Percentiles rank a stretch among this genome's conserved stretches.
These are phyloP conservation scores for Trifolium pratense DNA, from an alignment of 306 rosid genomes.

Conservation along the genomic window DNA sequence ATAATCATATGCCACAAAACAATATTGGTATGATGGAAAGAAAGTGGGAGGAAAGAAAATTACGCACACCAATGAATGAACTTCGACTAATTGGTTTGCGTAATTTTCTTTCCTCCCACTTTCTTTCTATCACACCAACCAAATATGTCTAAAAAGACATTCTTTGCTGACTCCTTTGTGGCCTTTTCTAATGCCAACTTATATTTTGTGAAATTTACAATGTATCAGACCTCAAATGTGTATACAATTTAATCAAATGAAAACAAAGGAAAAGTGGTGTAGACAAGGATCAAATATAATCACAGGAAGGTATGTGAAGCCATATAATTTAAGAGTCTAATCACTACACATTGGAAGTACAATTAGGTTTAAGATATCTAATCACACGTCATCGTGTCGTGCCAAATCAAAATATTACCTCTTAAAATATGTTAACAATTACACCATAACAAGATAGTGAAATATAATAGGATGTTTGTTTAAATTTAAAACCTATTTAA, in stretches of 20 bases:
- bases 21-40: too few relatives aligned
- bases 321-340: neutral
- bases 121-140: too few relatives aligned
- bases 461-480: neutral
- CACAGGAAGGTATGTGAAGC: neutral
- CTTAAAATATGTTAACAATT: neutral
- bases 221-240: slow-evolving; percentile 12
- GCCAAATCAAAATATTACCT: neutral
- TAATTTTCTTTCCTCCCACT: too few relatives aligned
- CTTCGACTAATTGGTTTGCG: too few relatives aligned
- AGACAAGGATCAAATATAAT: slow-evolving; percentile 13
- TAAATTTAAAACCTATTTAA: slow-evolving; percentile 9
- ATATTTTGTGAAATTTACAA: slow-evolving; percentile 16
- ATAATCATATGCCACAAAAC: slow-evolving; percentile 19
- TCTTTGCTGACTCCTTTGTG: neutral
- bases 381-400: neutral
- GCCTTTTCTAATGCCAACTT: slow-evolving; percentile 33
- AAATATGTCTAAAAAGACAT: slow-evolving; percentile 3
- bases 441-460: neutral
- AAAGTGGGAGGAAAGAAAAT: too few relatives aligned
- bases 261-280: slow-evolving; percentile 19
- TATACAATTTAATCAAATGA: slow-evolving; percentile 30
- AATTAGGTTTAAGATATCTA: neutral
- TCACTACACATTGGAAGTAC: neutral
- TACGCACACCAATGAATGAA: too few relatives aligned